phyloP scores from a whole-genome alignment of 495 filamentous ascomycete species.

The Penicillium diatomitis region DNA sequence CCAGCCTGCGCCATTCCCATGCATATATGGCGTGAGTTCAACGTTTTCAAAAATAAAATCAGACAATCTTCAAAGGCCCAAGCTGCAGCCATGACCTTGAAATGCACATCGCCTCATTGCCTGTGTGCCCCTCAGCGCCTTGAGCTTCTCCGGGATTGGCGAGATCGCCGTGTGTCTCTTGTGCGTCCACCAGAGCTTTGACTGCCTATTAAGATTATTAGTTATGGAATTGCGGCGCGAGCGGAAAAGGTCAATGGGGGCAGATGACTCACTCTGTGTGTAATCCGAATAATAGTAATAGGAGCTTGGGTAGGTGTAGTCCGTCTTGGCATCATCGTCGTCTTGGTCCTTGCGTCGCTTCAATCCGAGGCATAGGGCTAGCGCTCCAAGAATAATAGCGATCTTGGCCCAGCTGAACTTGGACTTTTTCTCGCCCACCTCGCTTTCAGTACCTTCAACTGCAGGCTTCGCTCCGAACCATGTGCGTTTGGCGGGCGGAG shows the following conservation, averaged over 20 bases:
- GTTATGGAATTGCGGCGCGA: not conserved
- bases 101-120: not conserved
- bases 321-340: conserved; percentile 35
- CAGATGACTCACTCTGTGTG: conserved; percentile 33
- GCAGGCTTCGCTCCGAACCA: conserved; percentile 62
- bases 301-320: conserved; percentile 36
- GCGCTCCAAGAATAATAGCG: conserved; percentile 52
- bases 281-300: conserved; percentile 39
- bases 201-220: conserved; percentile 30
- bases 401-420: conserved; percentile 46
- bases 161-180: conserved; percentile 35
- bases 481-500: conserved; percentile 44
- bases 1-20: conserved; percentile 18
- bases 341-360: conserved; percentile 51
- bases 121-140: conserved; percentile 15
- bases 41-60: not conserved
- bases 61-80: not conserved
- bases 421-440: conserved; percentile 45
- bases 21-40: conserved; percentile 7
- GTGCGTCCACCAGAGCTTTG: conserved; percentile 43
- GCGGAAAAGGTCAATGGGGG: no score
- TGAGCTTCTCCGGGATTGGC: conserved; percentile 29
- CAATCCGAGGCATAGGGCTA: conserved; percentile 69
- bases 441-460: conserved; percentile 27
- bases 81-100: not conserved